Conservation (phyloP, 1,139 yeast genomes). For the Meyerozyma sp. region DNA sequence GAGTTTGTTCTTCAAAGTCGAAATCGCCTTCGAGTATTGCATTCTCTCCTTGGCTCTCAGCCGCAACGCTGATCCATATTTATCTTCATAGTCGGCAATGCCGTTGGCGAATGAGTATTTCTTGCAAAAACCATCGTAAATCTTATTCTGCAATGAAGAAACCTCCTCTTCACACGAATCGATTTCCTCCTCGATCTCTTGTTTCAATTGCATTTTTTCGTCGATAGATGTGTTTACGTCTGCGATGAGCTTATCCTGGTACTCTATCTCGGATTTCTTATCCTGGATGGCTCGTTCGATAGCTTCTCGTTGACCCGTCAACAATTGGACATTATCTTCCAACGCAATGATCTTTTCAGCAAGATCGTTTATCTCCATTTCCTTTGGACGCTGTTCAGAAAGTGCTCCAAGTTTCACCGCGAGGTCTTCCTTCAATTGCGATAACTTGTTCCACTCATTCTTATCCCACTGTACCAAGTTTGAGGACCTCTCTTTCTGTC, state of each 20-base stretch:
- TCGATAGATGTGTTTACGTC: slow-evolving; percentile 13
- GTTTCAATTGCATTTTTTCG: slow-evolving; percentile 16
- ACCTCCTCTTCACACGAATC: slow-evolving; percentile 21
- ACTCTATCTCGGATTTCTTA: slow-evolving; percentile 48
- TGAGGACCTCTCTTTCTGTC: slow-evolving; percentile 29
- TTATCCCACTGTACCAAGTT: slow-evolving; percentile 60
- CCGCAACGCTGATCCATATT: slow-evolving; percentile 59
- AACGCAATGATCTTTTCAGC: slow-evolving; percentile 49
- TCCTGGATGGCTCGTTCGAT: slow-evolving; percentile 51
- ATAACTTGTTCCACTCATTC: slow-evolving; percentile 56
- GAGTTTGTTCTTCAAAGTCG: slow-evolving; percentile 57
- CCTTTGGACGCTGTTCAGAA: slow-evolving; percentile 46
- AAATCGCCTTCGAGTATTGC: slow-evolving; percentile 53
- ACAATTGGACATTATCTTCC: slow-evolving; percentile 49
- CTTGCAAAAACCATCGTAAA: slow-evolving; percentile 53
- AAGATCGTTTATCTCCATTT: slow-evolving; percentile 51
- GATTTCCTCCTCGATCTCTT: slow-evolving; percentile 27
- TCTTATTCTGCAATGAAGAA: slow-evolving; percentile 31
- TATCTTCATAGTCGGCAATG: slow-evolving; percentile 62
- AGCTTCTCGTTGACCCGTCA: slow-evolving; percentile 47
- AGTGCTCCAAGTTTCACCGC: slow-evolving; percentile 48
- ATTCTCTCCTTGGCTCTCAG: slow-evolving; percentile 60
- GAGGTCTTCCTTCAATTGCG: slow-evolving; percentile 57
- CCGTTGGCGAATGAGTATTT: slow-evolving; percentile 46
- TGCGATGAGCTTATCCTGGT: slow-evolving; percentile 29